Base-by-base conservation (phyloP, 2,329 filamentous ascomycete genomes). In the Dendryphion nanum region DNA sequence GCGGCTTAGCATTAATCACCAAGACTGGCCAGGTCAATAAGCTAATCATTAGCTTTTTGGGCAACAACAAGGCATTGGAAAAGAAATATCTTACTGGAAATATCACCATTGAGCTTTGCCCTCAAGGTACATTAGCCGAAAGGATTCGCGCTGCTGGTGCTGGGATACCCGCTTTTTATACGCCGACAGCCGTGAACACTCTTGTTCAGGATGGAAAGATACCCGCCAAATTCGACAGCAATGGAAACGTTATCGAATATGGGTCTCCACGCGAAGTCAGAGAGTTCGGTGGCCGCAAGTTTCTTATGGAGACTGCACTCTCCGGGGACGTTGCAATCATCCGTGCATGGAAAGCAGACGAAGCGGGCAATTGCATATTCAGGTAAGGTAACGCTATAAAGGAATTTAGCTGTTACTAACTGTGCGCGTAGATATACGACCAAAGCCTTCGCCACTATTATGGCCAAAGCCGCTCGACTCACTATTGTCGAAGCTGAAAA, bases 401-500 rank as follows among this genome's bases (percentile, higher is more conserved):
- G n/a, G n/a, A n/a, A n/a, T n/a, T n/a, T n/a, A n/a, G n/a, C n/a
- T n/a, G n/a, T n/a, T n/a, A n/a, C n/a, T n/a, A n/a, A n/a, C n/a
- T n/a, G n/a, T n/a, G n/a, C 10, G 1, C n/a, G n/a, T 15, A 64
- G 61, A 48, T 65, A 65, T 40, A 63, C 61, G 4, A 63, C 61
- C 18, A 65, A 63, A 50, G 59, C 59, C 4, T 65, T 63, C 29
- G 61, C 61, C 2, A 59, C 59, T 23, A 62, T 64, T 29, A 95
- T 95, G 89, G 89, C 86, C 49, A 83, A 89, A 59, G 93, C 94
- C 61, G 89, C 89, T 38, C 89, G 87, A 68, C 78, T 87, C 67
- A 95, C 89, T 50, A 94, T 95, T 52, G 89, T 95, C 46, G 89
- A 95, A 73, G 89, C 89, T n/a, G 89, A 95, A 69, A 77, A 95